These are phyloP conservation scores for Globisporangium rhizosaccharum DNA, from an alignment of 352 stramenopile species.

Conservation along the genomic window DNA sequence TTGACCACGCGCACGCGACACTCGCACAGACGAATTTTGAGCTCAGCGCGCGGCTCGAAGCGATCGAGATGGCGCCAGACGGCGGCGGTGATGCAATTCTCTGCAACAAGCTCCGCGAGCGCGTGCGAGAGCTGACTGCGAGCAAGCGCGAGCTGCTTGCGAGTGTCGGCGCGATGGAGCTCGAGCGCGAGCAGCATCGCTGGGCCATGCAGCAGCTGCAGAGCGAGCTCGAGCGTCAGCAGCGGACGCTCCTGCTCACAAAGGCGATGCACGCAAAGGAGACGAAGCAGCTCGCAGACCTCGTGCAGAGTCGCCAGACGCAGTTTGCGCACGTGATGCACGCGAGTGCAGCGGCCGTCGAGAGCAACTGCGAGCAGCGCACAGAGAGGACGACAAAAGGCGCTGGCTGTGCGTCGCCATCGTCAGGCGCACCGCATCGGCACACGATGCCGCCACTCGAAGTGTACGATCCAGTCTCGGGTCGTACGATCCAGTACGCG, in stretches of 20 bases:
- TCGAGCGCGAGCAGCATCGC: conserved; percentile 30
- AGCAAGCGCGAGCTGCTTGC: conserved; percentile 18
- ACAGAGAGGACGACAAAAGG: not conserved
- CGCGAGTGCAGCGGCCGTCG: conserved; percentile 5
- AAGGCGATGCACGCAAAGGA: conserved; percentile 68
- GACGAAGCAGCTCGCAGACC: conserved; percentile 45
- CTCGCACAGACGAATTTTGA: conserved; percentile 18
- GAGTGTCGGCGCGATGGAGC: conserved; percentile 20
- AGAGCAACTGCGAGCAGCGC: not conserved
- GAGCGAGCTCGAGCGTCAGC: conserved; percentile 23
- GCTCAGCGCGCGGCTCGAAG: conserved; percentile 26
- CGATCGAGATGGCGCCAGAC: conserved; percentile 28
- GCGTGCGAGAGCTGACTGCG: conserved; percentile 21
- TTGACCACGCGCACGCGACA: conserved; percentile 13
- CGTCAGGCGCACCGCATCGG: not conserved
- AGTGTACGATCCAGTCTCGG: conserved; percentile 44
- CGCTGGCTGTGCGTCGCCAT: not conserved
- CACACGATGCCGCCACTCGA: conserved; percentile 8
- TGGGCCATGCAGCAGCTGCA: conserved; percentile 30
- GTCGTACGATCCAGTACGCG: conserved; percentile 18
- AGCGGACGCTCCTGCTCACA: conserved; percentile 42
- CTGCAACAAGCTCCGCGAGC: conserved; percentile 41
- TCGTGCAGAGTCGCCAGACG: conserved; percentile 32
- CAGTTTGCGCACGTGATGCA: conserved; percentile 37
- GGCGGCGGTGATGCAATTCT: conserved; percentile 41